Percentiles rank a stretch among this genome's conserved stretches.
phyloP scores from a whole-genome alignment of 1,139 yeast genomes.

The Torulaspora globosa region DNA sequence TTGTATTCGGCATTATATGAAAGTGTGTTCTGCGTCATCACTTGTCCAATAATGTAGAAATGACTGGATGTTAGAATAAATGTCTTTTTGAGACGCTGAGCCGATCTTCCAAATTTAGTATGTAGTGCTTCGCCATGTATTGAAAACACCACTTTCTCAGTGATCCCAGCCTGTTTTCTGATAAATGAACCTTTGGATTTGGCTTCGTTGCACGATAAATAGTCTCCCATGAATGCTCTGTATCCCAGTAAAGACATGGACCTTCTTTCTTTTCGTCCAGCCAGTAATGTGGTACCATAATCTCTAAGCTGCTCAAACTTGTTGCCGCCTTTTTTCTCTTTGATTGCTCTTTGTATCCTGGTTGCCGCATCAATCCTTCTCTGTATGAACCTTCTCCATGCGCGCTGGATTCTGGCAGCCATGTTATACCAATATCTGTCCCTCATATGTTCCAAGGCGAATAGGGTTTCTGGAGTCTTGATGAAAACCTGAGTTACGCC shows the following conservation, averaged over 20 bases:
- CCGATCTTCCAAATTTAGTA: conserved; percentile 89
- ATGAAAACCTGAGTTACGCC: conserved; percentile 95
- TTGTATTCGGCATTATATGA: conserved; percentile 61
- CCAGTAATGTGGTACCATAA: conserved; percentile 65
- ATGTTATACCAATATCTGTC: conserved; percentile 97
- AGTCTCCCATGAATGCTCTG: conserved; percentile 93
- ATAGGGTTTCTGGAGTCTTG: conserved; percentile 94
- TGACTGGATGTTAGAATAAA: conserved; percentile 61
- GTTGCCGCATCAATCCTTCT: conserved; percentile 85
- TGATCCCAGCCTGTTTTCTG: conserved; percentile 62
- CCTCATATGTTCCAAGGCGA: conserved; percentile 93
- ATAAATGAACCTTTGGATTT: conserved; percentile 71
- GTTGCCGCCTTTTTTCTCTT: conserved; percentile 75
- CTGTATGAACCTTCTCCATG: conserved; percentile 83
- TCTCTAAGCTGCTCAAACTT: conserved; percentile 81
- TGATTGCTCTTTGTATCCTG: conserved; percentile 79
- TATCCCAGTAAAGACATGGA: conserved; percentile 82
- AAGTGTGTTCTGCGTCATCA: conserved; percentile 67
- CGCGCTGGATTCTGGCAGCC: conserved; percentile 97
- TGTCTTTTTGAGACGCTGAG: conserved; percentile 69
- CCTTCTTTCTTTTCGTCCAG: conserved; percentile 83
- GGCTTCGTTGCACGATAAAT: conserved; percentile 74
- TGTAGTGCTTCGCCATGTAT: conserved; percentile 73
- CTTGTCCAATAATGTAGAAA: conserved; percentile 69
- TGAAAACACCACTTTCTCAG: conserved; percentile 72